Conservation (phyloP, 2,329 filamentous ascomycete species). For the Berkeleyomyces rouxiae region DNA sequence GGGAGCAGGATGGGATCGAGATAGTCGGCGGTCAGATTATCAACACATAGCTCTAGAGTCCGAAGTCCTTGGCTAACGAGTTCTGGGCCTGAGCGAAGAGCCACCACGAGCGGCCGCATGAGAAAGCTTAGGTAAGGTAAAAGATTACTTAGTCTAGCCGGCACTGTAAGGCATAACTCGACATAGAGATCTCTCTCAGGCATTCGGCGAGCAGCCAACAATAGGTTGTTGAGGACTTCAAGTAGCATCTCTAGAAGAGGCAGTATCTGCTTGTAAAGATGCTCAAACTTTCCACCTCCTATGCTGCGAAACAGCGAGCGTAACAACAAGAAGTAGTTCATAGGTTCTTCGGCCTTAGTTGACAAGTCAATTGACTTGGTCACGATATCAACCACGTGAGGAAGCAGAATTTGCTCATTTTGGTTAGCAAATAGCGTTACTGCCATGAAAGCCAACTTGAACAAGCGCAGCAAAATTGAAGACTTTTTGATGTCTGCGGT, state of each 20-base stretch:
- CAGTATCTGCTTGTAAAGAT: slow-evolving; percentile 94
- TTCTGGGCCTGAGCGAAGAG: slow-evolving; percentile 76
- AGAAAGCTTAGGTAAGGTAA: slow-evolving; percentile 89
- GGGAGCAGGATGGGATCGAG: slow-evolving; percentile 98
- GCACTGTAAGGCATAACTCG: slow-evolving; percentile 89
- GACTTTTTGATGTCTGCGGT: slow-evolving; percentile 84
- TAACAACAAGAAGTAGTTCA: slow-evolving; percentile 94
- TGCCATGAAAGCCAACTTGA: slow-evolving; percentile 98
- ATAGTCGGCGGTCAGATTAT: slow-evolving; percentile 95
- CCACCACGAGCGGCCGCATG: slow-evolving; percentile 95
- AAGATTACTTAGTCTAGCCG: slow-evolving; percentile 82
- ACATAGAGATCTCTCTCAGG: slow-evolving; percentile 91
- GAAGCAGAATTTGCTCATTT: slow-evolving; percentile 88
- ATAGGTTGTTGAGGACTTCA: slow-evolving; percentile 87
- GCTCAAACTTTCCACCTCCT: slow-evolving; percentile 90
- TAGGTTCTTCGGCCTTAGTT: slow-evolving; percentile 87
- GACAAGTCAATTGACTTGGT: slow-evolving; percentile 94
- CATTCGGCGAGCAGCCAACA: slow-evolving; percentile 79
- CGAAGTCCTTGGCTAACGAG: slow-evolving; percentile 86
- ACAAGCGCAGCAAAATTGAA: slow-evolving; percentile 79
- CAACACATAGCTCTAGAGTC: slow-evolving; percentile 89
- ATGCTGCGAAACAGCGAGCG: slow-evolving; percentile 91
- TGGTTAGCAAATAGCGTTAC: slow-evolving; percentile 88
- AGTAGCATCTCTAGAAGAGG: slow-evolving; percentile 93
- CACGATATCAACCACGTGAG: slow-evolving; percentile 92